Evolutionary conservation across 805 yeast species (phyloP).

Genomic region (Maudiozyma bulderi): DNA sequence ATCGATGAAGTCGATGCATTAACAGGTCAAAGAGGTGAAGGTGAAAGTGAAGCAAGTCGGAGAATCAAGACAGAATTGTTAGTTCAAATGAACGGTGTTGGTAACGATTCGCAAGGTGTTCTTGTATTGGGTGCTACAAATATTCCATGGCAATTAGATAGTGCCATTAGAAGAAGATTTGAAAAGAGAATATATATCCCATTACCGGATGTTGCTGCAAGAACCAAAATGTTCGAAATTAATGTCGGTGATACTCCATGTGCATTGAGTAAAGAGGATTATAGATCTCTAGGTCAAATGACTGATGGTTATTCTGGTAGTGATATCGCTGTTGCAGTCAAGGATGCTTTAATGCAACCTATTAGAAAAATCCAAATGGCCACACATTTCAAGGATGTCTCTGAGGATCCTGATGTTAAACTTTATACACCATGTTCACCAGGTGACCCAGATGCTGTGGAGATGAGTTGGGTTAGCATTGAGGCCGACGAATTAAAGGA

Average conservation of each 20-base stretch:
- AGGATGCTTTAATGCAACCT: conserved; percentile 97
- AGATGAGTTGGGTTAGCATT: conserved; percentile 89
- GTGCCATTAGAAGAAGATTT: conserved; percentile 94
- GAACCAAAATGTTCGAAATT: conserved; percentile 87
- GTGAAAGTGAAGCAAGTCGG: conserved; percentile 92
- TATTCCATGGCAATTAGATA: conserved; percentile 97
- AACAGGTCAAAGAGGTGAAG: conserved; percentile 97
- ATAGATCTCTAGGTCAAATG: conserved; percentile 72
- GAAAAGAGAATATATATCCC: conserved; percentile 93
- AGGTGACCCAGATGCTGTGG: conserved; percentile 79
- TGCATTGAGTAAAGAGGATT: conserved; percentile 61
- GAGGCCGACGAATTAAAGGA: conserved; percentile 82
- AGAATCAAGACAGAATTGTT: conserved; percentile 91
- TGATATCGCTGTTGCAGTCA: conserved; percentile 91
- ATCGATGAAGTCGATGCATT: conserved; percentile 97
- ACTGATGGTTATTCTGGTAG: conserved; percentile 97
- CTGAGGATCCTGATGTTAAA: conserved; percentile 28
- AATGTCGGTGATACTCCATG: conserved; percentile 90
- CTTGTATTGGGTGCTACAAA: conserved; percentile 94
- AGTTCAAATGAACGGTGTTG: conserved; percentile 99
- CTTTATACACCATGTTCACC: conserved; percentile 92
- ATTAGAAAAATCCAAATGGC: conserved; percentile 91
- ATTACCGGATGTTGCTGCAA: conserved; percentile 85
- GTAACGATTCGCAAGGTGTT: conserved; percentile 87
- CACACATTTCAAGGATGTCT: conserved; percentile 74